phyloP scores from a whole-genome alignment of 1,284 basidiomycete genomes.

The Vanrija humicola region DNA sequence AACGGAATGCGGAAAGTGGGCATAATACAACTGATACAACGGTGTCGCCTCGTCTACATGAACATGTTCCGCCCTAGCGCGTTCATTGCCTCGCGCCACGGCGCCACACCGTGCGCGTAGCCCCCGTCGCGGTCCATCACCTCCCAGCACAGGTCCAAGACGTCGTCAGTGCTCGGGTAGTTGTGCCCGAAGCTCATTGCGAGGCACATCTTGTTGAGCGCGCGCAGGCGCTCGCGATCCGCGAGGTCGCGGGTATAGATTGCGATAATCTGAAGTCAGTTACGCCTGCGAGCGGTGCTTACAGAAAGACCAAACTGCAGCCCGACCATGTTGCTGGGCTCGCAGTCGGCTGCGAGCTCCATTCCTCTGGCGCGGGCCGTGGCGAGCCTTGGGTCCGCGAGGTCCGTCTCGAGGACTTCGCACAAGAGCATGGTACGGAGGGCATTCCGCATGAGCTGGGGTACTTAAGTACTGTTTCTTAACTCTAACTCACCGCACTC shows the following conservation, averaged over 20 bases:
- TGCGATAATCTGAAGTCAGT: slow-evolving; percentile 5
- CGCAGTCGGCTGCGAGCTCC: slow-evolving; percentile 18
- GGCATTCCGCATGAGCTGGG: slow-evolving; percentile 7
- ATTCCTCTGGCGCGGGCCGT: slow-evolving; percentile 2
- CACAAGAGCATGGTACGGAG: slow-evolving; percentile 17
- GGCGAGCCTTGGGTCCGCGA: slow-evolving; percentile 11
- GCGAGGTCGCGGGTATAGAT: slow-evolving; percentile 10
- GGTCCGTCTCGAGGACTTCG: slow-evolving; percentile 15
- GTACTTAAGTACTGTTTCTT: no score
- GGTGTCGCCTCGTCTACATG: neutral
- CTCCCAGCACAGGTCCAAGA: slow-evolving; percentile 16
- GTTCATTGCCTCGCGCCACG: slow-evolving; percentile 18
- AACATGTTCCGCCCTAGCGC: slow-evolving; percentile 11
- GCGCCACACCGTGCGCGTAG: slow-evolving; percentile 19
- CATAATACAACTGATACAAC: no score
- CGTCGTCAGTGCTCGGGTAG: slow-evolving; percentile 11
- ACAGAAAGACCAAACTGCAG: slow-evolving; percentile 13
- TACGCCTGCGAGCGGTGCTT: no score
- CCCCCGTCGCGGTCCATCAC: slow-evolving; percentile 12
- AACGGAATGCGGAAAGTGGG: no score
- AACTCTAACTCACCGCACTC: slow-evolving; percentile 13
- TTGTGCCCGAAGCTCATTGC: slow-evolving; percentile 10
- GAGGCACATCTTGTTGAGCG: slow-evolving; percentile 6
- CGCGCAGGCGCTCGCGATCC: slow-evolving; percentile 1
- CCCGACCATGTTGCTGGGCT: slow-evolving; percentile 10